These are phyloP conservation scores for Globisporangium paddicum DNA, from an alignment of 352 stramenopile genomes.

Conservation along the genomic window DNA sequence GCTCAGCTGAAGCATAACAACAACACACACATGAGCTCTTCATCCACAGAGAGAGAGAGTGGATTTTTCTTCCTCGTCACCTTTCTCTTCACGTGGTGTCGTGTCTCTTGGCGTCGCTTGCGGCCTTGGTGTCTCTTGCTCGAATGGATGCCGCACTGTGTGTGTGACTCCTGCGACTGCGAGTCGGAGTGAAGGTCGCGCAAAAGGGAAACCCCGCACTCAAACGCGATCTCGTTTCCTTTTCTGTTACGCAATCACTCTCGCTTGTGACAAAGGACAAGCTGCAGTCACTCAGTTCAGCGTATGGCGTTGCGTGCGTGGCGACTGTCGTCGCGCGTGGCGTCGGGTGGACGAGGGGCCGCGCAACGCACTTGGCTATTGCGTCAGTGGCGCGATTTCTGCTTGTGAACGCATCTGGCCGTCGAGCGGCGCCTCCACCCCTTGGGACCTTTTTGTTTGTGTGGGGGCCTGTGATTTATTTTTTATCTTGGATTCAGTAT, in stretches of 20 bases:
- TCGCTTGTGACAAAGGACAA: too few relatives aligned
- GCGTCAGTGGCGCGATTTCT: too few relatives aligned
- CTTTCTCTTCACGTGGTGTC: background rate
- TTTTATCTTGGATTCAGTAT: background rate
- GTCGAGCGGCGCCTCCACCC: background rate
- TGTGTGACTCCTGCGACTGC: background rate
- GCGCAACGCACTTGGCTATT: background rate
- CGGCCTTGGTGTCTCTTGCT: background rate
- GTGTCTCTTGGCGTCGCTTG: conserved; percentile 1
- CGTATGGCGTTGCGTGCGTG: background rate
- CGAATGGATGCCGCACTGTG: background rate
- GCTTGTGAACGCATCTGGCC: too few relatives aligned
- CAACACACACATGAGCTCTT: conserved; percentile 1
- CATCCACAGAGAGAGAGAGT: background rate
- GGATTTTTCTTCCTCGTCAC: background rate
- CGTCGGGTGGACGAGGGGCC: background rate
- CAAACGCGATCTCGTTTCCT: background rate
- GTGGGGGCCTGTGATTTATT: background rate
- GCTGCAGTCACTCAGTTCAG: background rate
- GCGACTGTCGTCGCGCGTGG: too few relatives aligned
- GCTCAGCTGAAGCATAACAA: background rate
- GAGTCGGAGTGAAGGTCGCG: background rate
- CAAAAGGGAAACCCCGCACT: conserved; percentile 1
- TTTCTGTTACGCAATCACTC: too few relatives aligned
- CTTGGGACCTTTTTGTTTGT: background rate